phyloP scores from a whole-genome alignment of 768 basidiomycete species.

The Albatrellus ellisii region DNA sequence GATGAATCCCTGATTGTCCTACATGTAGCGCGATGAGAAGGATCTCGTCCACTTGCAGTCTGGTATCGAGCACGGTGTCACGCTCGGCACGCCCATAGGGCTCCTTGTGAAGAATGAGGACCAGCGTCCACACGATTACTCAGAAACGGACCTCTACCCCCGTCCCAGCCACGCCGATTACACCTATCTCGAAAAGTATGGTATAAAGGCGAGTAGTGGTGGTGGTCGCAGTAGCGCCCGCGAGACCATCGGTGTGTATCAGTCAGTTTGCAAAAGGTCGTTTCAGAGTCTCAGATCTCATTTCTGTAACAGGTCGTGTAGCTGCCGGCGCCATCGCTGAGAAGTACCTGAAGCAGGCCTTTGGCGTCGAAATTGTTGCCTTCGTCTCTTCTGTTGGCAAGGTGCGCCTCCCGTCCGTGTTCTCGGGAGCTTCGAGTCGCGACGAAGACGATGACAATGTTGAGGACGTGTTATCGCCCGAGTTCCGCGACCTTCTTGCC shows the following conservation, averaged over 20 bases:
- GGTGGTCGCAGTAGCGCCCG: slow-evolving; percentile 92
- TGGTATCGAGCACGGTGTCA: slow-evolving; percentile 86
- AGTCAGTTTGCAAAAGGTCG: neutral
- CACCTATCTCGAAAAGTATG: slow-evolving; percentile 96
- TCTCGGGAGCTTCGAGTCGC: slow-evolving; percentile 22
- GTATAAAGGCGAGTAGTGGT: slow-evolving; percentile 92
- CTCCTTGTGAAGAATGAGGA: slow-evolving; percentile 97
- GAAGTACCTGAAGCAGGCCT: slow-evolving; percentile 77
- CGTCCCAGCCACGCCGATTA: slow-evolving; percentile 97
- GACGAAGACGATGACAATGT: slow-evolving; percentile 45
- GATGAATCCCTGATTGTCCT: neutral
- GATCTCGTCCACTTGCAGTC: slow-evolving; percentile 91
- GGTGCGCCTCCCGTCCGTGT: slow-evolving; percentile 53
- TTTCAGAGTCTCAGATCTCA: neutral
- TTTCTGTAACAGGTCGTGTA: slow-evolving; percentile 54
- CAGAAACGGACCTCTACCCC: slow-evolving; percentile 95
- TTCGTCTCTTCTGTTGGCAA: slow-evolving; percentile 97
- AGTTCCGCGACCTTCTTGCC: slow-evolving; percentile 68
- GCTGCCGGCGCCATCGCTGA: slow-evolving; percentile 98
- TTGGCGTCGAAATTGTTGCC: slow-evolving; percentile 90
- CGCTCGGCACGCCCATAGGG: slow-evolving; percentile 94
- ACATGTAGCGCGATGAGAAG: slow-evolving; percentile 83
- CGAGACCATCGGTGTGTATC: slow-evolving; percentile 76
- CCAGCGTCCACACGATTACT: slow-evolving; percentile 95
- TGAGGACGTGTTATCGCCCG: slow-evolving; percentile 68